Conservation (phyloP, 345 rosid species). For the Lepidium sativum region DNA sequence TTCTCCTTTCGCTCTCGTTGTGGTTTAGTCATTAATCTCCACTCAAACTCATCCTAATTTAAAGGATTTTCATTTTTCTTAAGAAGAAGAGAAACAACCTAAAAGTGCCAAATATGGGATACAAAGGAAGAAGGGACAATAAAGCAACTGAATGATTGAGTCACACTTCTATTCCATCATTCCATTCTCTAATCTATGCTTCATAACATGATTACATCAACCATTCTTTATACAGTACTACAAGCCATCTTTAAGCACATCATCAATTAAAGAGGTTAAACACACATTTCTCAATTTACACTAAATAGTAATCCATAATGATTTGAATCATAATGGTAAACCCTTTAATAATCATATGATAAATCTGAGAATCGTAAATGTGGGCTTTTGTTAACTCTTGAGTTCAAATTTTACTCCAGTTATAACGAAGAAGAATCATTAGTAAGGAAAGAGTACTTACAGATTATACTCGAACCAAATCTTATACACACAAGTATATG, state of each 20-base stretch:
- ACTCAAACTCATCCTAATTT: background rate
- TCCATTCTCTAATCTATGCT: conserved; percentile 1
- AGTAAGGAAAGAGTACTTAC: background rate
- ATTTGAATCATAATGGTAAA: background rate
- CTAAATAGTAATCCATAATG: background rate
- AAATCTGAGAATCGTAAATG: background rate
- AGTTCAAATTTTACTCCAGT: background rate
- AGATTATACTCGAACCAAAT: conserved; percentile 11
- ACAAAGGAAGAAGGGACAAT: background rate
- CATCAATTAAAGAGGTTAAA: background rate
- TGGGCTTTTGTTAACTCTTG: background rate
- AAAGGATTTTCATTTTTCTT: background rate
- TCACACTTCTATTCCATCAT: conserved; percentile 14
- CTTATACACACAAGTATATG: background rate
- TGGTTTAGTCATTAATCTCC: conserved; percentile 8
- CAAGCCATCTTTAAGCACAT: background rate
- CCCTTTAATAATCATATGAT: background rate
- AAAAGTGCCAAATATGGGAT: background rate
- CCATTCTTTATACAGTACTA: no score
- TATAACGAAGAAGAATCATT: background rate
- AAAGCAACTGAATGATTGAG: conserved; percentile 12
- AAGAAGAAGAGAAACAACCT: background rate
- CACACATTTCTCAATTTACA: background rate
- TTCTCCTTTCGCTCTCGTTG: conserved; percentile 16
- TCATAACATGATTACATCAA: background rate